Conservation (phyloP, 805 yeast species). For the Myxozyma mucilagina region DNA sequence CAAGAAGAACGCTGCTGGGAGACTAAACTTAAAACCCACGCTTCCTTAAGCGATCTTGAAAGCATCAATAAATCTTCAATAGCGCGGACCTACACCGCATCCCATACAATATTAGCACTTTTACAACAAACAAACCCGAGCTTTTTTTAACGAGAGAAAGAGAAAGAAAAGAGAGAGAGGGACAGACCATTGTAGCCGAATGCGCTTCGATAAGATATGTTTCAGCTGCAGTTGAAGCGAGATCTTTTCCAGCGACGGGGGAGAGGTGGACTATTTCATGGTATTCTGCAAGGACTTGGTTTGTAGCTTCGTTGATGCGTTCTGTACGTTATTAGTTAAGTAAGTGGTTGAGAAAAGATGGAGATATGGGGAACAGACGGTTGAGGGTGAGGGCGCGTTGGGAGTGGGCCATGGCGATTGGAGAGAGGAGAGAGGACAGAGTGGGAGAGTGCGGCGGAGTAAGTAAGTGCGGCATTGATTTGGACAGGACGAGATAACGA, state of each 20-base stretch:
- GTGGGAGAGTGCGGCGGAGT: neutral
- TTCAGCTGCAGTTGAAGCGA: constrained; percentile 43
- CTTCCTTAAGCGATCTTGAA: too few relatives aligned
- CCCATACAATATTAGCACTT: too few relatives aligned
- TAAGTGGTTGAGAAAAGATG: too few relatives aligned
- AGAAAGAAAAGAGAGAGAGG: neutral
- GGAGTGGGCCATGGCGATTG: neutral
- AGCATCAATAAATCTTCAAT: too few relatives aligned
- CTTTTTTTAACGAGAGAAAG: too few relatives aligned
- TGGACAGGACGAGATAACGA: neutral
- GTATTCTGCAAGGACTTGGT: constrained; percentile 28
- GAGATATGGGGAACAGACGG: constrained; percentile 6
- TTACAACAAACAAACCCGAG: too few relatives aligned
- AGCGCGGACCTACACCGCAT: too few relatives aligned
- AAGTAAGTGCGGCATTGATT: neutral
- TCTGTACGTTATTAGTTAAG: too few relatives aligned
- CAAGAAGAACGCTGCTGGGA: too few relatives aligned
- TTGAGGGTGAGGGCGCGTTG: constrained; percentile 20
- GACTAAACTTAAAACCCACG: too few relatives aligned
- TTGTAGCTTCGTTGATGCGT: constrained; percentile 31
- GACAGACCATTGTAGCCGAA: constrained; percentile 39
- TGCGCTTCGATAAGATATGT: constrained; percentile 44
- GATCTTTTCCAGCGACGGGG: constrained; percentile 37
- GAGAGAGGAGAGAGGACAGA: neutral
- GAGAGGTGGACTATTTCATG: constrained; percentile 37